Evolutionary conservation across 2,329 filamentous ascomycete genomes (phyloP).

Genomic region (Microascus cirrosus): DNA sequence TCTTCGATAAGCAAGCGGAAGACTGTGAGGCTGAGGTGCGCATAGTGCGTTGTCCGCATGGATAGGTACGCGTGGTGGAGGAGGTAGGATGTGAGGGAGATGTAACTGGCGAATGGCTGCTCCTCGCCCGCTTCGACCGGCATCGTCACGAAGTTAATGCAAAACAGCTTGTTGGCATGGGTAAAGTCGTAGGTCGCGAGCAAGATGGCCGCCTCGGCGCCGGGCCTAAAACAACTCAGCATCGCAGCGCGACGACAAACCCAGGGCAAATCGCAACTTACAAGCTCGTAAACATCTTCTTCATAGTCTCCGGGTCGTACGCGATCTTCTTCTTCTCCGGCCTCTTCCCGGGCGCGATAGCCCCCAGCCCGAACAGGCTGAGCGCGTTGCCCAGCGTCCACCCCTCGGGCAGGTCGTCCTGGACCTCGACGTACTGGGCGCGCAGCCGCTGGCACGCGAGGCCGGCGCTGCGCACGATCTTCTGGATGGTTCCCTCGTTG

Average conservation of each 20-base stretch:
- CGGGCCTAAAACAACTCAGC: slow-evolving; percentile 46
- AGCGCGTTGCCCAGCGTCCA: slow-evolving; percentile 79
- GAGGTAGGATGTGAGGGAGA: slow-evolving; percentile 86
- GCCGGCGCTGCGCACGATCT: slow-evolving; percentile 68
- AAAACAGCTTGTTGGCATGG: slow-evolving; percentile 91
- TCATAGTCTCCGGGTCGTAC: slow-evolving; percentile 69
- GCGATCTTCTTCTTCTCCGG: slow-evolving; percentile 40
- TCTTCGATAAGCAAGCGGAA: slow-evolving; percentile 84
- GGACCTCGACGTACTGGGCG: slow-evolving; percentile 69
- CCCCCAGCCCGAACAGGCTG: slow-evolving; percentile 73
- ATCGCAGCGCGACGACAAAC: neutral
- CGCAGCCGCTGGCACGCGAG: slow-evolving; percentile 57
- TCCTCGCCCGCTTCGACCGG: slow-evolving; percentile 54
- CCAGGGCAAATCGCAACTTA: slow-evolving; percentile 38
- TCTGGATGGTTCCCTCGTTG: slow-evolving; percentile 77
- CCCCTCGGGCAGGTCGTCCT: slow-evolving; percentile 81
- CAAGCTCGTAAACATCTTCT: slow-evolving; percentile 69
- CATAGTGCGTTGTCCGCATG: slow-evolving; percentile 65
- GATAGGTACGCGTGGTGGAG: slow-evolving; percentile 89
- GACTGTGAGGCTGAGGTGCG: slow-evolving; percentile 74
- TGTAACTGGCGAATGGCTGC: slow-evolving; percentile 66
- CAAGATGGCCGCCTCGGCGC: slow-evolving; percentile 66
- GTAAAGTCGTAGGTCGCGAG: slow-evolving; percentile 87
- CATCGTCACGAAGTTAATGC: slow-evolving; percentile 65
- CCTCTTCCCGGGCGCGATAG: slow-evolving; percentile 58